A percentile compares a stretch with the other conserved stretches of the same genome.
phyloP scores from a whole-genome alignment of 345 rosid genomes.

The Geranium rotundifolium region DNA sequence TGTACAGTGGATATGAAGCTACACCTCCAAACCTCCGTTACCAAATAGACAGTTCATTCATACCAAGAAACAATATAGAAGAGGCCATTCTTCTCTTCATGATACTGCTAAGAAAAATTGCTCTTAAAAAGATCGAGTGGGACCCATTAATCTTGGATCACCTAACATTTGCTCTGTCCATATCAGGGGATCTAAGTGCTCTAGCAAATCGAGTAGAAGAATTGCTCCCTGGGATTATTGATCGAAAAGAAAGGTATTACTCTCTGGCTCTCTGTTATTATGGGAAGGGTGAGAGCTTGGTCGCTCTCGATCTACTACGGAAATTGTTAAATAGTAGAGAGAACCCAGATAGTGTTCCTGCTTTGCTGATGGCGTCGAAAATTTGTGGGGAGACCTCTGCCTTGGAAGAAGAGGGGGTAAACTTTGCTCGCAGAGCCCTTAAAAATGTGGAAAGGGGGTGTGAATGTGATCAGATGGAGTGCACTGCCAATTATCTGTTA shows the following conservation, averaged over 20 bases:
- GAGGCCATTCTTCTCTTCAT: constrained; percentile 75
- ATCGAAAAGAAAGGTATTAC: constrained; percentile 40
- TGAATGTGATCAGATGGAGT: constrained; percentile 37
- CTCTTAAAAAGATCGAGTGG: constrained; percentile 50
- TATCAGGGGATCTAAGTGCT: constrained; percentile 44
- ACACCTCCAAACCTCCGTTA: constrained; percentile 58
- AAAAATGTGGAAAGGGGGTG: constrained; percentile 19
- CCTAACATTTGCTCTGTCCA: constrained; percentile 57
- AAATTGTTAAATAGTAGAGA: constrained; percentile 36
- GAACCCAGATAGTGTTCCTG: constrained; percentile 43
- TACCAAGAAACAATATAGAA: constrained; percentile 63
- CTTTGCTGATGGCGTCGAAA: constrained; percentile 56
- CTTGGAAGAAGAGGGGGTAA: constrained; percentile 53
- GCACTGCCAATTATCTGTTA: constrained; percentile 34
- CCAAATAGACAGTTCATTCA: constrained; percentile 55
- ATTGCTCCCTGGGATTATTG: constrained; percentile 48
- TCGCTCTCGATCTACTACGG: constrained; percentile 54
- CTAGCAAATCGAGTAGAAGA: constrained; percentile 56
- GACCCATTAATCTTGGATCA: constrained; percentile 77
- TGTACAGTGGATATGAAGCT: constrained; percentile 79
- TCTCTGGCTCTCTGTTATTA: constrained; percentile 53
- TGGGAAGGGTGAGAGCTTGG: constrained; percentile 55
- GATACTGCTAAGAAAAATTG: constrained; percentile 56
- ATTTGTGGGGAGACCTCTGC: constrained; percentile 38
- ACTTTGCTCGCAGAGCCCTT: constrained; percentile 45